Conservation (phyloP, 768 basidiomycete genomes). For the Tricholoma saponaceum region DNA sequence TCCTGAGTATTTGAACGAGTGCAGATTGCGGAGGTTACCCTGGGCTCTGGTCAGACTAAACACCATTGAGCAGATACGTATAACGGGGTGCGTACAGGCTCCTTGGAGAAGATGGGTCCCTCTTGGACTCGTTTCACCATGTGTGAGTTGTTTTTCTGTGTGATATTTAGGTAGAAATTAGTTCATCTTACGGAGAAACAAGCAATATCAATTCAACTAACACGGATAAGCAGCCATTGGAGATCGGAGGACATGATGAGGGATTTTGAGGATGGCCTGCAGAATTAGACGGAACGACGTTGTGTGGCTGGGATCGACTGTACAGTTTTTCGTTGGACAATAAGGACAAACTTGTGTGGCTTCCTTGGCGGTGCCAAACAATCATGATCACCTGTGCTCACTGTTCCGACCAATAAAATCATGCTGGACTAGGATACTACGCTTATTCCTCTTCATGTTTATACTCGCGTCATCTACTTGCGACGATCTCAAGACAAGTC, state of each 20-base stretch:
- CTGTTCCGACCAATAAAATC: no score
- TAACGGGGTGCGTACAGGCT: slow-evolving; percentile 53
- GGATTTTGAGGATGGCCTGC: slow-evolving; percentile 14
- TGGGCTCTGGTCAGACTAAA: slow-evolving; percentile 23
- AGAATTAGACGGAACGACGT: slow-evolving; percentile 17
- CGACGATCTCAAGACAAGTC: no score
- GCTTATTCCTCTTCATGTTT: no score
- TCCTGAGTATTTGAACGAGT: slow-evolving; percentile 93
- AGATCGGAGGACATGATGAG: slow-evolving; percentile 83
- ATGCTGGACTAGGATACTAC: no score
- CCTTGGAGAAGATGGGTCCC: slow-evolving; percentile 79
- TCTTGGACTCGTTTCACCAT: slow-evolving; percentile 72
- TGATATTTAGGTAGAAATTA: slow-evolving; percentile 7
- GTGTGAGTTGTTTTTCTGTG: slow-evolving; percentile 80
- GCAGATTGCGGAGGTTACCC: slow-evolving; percentile 85
- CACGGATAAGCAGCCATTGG: slow-evolving; percentile 90
- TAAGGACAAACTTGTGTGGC: slow-evolving; percentile 17
- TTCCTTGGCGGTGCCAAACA: background rate
- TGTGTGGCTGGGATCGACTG: slow-evolving; percentile 37
- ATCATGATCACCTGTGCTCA: no score
- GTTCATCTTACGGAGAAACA: background rate
- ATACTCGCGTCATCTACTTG: no score
- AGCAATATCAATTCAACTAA: slow-evolving; percentile 34
- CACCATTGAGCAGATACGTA: background rate
- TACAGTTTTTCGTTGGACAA: slow-evolving; percentile 31